Conservation (phyloP, 2,329 filamentous ascomycete genomes). For the Capronia americana region DNA sequence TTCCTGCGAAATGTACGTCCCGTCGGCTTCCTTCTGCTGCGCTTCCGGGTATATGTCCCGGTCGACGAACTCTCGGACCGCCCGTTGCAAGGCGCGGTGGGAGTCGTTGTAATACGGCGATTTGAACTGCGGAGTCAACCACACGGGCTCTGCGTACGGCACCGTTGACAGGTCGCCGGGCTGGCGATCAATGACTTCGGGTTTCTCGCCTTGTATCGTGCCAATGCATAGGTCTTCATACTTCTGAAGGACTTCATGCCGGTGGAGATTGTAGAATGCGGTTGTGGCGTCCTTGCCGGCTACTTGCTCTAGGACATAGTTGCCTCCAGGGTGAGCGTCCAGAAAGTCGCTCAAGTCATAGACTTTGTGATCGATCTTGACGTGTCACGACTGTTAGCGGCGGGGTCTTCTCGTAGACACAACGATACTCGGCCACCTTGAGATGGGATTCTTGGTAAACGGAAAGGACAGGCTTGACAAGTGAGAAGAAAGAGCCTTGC, state of each 20-base stretch:
- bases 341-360: constrained; percentile 66
- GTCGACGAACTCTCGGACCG: constrained; percentile 69
- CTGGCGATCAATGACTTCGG: constrained; percentile 72
- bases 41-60: constrained; percentile 68
- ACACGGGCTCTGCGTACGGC: constrained; percentile 84
- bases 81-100: constrained; percentile 70
- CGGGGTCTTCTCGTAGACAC: neutral
- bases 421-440: neutral
- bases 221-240: constrained; percentile 78
- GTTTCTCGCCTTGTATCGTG: constrained; percentile 74
- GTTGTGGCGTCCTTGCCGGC: constrained; percentile 52
- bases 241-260: constrained; percentile 85
- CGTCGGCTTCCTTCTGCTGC: constrained; percentile 73
- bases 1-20: constrained; percentile 67
- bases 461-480: neutral
- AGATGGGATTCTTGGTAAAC: neutral
- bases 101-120: constrained; percentile 73
- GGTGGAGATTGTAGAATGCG: constrained; percentile 79
- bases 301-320: constrained; percentile 49
- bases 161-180: constrained; percentile 76
- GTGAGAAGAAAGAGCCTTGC: neutral
- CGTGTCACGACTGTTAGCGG: neutral
- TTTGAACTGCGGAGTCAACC: constrained; percentile 78
- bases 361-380: constrained; percentile 62
- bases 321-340: constrained; percentile 62